Evolutionary conservation across 345 rosid genomes (phyloP).

Genomic region (Bretschneidera sinensis): DNA sequence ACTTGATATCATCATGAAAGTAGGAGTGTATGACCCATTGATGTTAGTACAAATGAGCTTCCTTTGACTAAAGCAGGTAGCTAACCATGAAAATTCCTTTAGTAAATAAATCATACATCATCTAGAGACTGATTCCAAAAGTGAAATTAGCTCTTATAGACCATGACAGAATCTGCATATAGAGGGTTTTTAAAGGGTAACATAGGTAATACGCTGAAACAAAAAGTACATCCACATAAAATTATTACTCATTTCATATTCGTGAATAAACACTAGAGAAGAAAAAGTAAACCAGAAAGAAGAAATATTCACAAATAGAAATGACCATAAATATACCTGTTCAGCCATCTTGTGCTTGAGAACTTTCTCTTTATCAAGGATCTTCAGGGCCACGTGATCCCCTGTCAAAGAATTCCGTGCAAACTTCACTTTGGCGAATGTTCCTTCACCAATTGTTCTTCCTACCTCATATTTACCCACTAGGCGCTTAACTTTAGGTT

Average conservation of each 20-base stretch:
- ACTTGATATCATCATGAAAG: neutral
- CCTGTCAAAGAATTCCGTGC: slow-evolving; percentile 86
- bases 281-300: too few relatives aligned
- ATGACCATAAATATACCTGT: slow-evolving; percentile 45
- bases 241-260: too few relatives aligned
- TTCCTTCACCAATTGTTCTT: slow-evolving; percentile 94
- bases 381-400: slow-evolving; percentile 85
- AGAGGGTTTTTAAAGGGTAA: neutral
- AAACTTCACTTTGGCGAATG: slow-evolving; percentile 96
- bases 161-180: neutral
- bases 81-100: too few relatives aligned
- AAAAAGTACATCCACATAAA: too few relatives aligned
- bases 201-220: too few relatives aligned
- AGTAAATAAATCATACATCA: too few relatives aligned
- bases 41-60: neutral
- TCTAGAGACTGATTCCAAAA: too few relatives aligned
- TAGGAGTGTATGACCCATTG: neutral
- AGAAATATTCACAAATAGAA: neutral
- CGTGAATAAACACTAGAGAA: too few relatives aligned
- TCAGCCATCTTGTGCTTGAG: slow-evolving; percentile 96
- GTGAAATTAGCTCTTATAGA: too few relatives aligned
- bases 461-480: slow-evolving; percentile 95
- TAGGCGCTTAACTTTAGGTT: slow-evolving; percentile 66
- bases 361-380: slow-evolving; percentile 94
- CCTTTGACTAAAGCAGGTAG: neutral